Evolutionary conservation across 2,329 filamentous ascomycete genomes (phyloP).

Genomic region (Pseudogymnoascus sp.): DNA sequence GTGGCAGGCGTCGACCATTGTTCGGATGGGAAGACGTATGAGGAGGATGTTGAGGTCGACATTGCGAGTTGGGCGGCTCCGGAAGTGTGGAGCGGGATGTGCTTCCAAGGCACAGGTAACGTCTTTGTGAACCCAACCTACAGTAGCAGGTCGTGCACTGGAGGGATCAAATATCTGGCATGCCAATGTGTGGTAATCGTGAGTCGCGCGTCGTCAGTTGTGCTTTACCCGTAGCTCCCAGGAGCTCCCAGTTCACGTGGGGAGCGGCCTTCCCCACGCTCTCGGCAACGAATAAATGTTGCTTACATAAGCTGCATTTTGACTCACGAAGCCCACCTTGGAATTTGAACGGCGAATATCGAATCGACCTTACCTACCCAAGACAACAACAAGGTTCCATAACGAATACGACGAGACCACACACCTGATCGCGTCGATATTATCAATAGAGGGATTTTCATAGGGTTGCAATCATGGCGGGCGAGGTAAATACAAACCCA

Average conservation of each 20-base stretch:
- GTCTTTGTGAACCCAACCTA: neutral
- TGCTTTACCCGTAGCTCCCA: neutral
- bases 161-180: slow-evolving; percentile 6
- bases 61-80: neutral
- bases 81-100: neutral
- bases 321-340: slow-evolving; percentile 13
- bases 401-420: slow-evolving; percentile 5
- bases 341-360: slow-evolving; percentile 11
- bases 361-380: neutral
- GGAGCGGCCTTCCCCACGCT: neutral
- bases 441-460: neutral
- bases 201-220: neutral
- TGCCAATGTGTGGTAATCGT: neutral
- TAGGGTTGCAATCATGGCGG: slow-evolving; percentile 42
- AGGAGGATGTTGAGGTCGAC: slow-evolving; percentile 21
- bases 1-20: slow-evolving; percentile 8
- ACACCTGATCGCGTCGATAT: slow-evolving; percentile 4
- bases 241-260: slow-evolving; percentile 13
- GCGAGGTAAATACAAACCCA: slow-evolving; percentile 27
- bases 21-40: slow-evolving; percentile 21
- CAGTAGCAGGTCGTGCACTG: slow-evolving; percentile 6
- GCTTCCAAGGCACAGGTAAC: neutral
- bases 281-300: neutral
- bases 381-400: neutral
- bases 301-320: slow-evolving; percentile 11